Evolutionary conservation across 164 flowering plant species (phyloP).

Genomic region (Berberis vulgaris): DNA sequence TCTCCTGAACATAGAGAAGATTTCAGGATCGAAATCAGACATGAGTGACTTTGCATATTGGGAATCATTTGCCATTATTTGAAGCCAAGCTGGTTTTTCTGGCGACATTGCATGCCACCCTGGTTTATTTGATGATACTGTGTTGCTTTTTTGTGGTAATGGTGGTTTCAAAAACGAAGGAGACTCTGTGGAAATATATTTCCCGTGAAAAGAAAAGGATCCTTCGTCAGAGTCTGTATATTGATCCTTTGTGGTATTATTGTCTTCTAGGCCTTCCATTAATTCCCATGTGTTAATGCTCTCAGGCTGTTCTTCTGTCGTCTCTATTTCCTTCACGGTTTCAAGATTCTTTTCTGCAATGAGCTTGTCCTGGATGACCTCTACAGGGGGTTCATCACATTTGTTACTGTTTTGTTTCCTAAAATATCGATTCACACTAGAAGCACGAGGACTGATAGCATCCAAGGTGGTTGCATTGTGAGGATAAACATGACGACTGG

Average conservation of each 20-base stretch:
- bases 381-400: neutral
- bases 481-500: conserved; percentile 9
- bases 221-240: conserved; percentile 14
- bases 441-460: too few species aligned
- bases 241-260: conserved; percentile 24
- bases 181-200: neutral
- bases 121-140: conserved; percentile 2
- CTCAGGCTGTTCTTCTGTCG: conserved; percentile 60
- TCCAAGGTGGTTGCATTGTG: neutral
- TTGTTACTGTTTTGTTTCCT: neutral
- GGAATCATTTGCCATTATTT: conserved; percentile 16
- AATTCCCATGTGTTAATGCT: conserved; percentile 81
- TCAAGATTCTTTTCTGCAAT: neutral
- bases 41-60: conserved; percentile 5
- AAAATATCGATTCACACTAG: neutral
- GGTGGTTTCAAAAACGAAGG: conserved; percentile 14
- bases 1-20: conserved; percentile 46
- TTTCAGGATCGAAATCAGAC: conserved; percentile 53
- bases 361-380: neutral
- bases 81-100: conserved; percentile 28
- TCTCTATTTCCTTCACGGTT: neutral
- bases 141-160: conserved; percentile 2
- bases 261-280: conserved; percentile 87
- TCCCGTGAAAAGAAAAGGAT: conserved; percentile 51
- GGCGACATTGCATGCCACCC: too few species aligned